Base-by-base conservation (phyloP, 495 filamentous ascomycete genomes). In the Lasiosphaeriaceae sp. region DNA sequence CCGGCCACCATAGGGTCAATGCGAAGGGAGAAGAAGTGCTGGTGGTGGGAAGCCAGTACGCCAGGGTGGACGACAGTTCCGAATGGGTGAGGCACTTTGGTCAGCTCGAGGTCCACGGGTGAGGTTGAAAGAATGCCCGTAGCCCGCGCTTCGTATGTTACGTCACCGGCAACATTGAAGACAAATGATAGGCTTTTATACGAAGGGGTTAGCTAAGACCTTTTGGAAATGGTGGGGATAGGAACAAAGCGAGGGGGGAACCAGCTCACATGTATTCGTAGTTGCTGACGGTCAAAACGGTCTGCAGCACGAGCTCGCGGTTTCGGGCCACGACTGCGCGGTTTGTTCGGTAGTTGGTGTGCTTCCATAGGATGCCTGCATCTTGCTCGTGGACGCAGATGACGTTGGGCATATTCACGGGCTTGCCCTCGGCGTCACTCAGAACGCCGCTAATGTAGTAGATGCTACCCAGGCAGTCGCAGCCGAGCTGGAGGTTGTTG, bases 1-100 rank as follows among this genome's bases (percentile, higher is more conserved):
- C 90, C 92, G 56, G 90, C 90, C 53, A 96, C 78, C 43, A 83
- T 81, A 6, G 92, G 91, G 68, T 96, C 91, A 16, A 96, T 78
- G 14, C 92, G 87, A 1, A 96, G 83, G 2, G 87, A 90, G 73
- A 96, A 94, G 69, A 96, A 89, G 72, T 96, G 92, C 63, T 96
- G 92, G 60, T 96, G 92, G 83, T 53, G 83, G 53, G 52, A 67
- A 62, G 68, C 90, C 47, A 96, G 81, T 9, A 92, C 90, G 0
- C 92, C 92, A 0, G 91, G 92, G 56, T 90, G 87, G 8, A 96
- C 89, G 31, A 92, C 80, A 1, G 92, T 96, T 44, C 92, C 92
- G 80, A 87, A 96, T 6, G 23, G 63, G 24, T 69, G 66, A 0
- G 67, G 59, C 0, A 55, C 59, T 71, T 48, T 85, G 11, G 85